phyloP scores from a whole-genome alignment of 495 filamentous ascomycete genomes.

The Rostrohypoxylon terebratum region DNA sequence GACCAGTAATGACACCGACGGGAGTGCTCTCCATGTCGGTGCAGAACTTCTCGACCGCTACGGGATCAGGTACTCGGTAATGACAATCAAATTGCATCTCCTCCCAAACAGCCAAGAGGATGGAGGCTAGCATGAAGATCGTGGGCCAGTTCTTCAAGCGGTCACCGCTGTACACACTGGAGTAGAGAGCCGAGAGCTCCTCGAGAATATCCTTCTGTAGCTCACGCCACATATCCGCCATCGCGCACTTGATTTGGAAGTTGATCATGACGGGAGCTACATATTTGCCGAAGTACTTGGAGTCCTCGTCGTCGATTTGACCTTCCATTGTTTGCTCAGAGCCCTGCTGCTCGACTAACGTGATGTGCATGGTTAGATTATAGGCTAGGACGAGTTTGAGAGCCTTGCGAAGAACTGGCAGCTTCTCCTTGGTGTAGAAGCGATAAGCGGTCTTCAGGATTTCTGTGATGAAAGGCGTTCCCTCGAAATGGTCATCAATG shows the following conservation, averaged over 20 bases:
- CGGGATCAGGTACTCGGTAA: slow-evolving; percentile 85
- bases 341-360: slow-evolving; percentile 88
- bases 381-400: slow-evolving; percentile 92
- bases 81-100: slow-evolving; percentile 98
- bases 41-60: slow-evolving; percentile 90
- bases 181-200: slow-evolving; percentile 89
- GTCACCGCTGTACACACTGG: slow-evolving; percentile 91
- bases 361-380: slow-evolving; percentile 91
- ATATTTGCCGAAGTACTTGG: slow-evolving; percentile 86
- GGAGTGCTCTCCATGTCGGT: slow-evolving; percentile 93
- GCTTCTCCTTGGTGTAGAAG: slow-evolving; percentile 84
- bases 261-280: slow-evolving; percentile 97
- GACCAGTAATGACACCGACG: slow-evolving; percentile 91
- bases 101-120: slow-evolving; percentile 92
- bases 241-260: slow-evolving; percentile 95
- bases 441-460: slow-evolving; percentile 93
- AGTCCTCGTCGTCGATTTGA: slow-evolving; percentile 79
- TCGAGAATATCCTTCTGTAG: slow-evolving; percentile 93
- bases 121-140: slow-evolving; percentile 92
- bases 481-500: slow-evolving; percentile 93
- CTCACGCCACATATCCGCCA: slow-evolving; percentile 96
- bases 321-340: slow-evolving; percentile 81
- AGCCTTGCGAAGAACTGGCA: slow-evolving; percentile 88
- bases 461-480: slow-evolving; percentile 90
- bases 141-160: slow-evolving; percentile 97